Evolutionary conservation across 768 basidiomycete genomes (phyloP).

Genomic region (Tricholoma sp.): DNA sequence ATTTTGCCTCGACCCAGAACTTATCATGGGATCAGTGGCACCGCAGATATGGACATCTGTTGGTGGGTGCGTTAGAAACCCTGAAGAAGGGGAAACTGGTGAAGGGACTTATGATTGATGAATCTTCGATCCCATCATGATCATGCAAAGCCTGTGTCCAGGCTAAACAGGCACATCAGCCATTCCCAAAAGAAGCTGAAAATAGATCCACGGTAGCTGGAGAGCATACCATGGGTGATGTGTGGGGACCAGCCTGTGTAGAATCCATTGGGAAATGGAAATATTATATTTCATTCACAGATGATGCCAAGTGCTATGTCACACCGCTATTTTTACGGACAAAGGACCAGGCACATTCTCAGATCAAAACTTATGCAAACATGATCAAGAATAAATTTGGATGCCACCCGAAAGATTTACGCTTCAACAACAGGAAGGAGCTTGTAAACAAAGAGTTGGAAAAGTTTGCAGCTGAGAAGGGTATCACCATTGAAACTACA

Average conservation of each 20-base stretch:
- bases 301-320: not conserved
- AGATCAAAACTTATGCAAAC: not conserved
- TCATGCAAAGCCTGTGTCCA: not conserved
- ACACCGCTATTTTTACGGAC: not conserved
- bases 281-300: not conserved
- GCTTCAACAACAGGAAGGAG: not conserved
- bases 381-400: not conserved
- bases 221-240: not conserved
- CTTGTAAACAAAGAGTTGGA: no score
- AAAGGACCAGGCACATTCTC: not conserved
- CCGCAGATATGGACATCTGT: not conserved
- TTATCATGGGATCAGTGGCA: not conserved
- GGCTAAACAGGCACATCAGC: not conserved
- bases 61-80: not conserved
- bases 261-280: not conserved
- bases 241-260: not conserved
- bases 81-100: not conserved
- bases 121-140: not conserved
- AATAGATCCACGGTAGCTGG: not conserved
- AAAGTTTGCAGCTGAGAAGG: no score
- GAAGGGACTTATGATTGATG: not conserved
- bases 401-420: not conserved
- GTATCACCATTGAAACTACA: no score
- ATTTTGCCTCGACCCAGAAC: not conserved
- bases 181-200: not conserved